Evolutionary conservation across 345 rosid species (phyloP), one percentile per base, ranked within the genome.

Genomic region (Sapria himalayana): DNA sequence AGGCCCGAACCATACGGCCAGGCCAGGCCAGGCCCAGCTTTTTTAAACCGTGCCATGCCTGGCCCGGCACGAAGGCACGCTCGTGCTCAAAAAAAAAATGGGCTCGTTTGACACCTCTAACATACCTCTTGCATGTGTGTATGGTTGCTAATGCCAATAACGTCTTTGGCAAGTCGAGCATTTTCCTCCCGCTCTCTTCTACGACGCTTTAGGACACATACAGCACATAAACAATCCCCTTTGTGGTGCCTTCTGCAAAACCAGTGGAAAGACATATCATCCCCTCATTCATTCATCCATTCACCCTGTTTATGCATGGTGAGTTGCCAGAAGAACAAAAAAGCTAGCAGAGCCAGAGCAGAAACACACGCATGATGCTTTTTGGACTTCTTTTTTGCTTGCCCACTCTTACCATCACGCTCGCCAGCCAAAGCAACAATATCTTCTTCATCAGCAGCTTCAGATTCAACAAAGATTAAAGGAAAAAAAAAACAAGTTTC

Each of bases 211-310:
- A 89, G 58, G 48, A 79, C 65, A 49, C 94, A 89, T 51, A 89
- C 54, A 11, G 98, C 98, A 62, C 98, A 89, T 68, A 89, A 66
- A 50, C 98, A 89, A 69, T 82, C 86, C 35, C 56, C 66, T 64
- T 89, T 89, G 59, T 89, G 98, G 46, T 76, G 84, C 55, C 94
- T 69, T 57, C 94, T 89, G 72, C 63, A 69, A 44, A 38, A 16
- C 19, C 49, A 39, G 22, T 9, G 41, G 17, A 25, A 41, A 33
- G 48, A 35, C 24, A 19, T 9, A 29, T n/a, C n/a, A n/a, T n/a
- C n/a, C n/a, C n/a, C n/a, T n/a, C n/a, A n/a, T n/a, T 15, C 12
- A 21, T 1, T 38, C n/a, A 21, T 25, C 18, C 33, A 34, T 33
- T 22, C 19, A 18, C 19, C 0, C 10, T 15, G 12, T 11, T 9